A percentile compares a stretch with the other conserved stretches of the same genome.
phyloP scores from a whole-genome alignment of 2,329 filamentous ascomycete species.

The Cladophialophora immunda region DNA sequence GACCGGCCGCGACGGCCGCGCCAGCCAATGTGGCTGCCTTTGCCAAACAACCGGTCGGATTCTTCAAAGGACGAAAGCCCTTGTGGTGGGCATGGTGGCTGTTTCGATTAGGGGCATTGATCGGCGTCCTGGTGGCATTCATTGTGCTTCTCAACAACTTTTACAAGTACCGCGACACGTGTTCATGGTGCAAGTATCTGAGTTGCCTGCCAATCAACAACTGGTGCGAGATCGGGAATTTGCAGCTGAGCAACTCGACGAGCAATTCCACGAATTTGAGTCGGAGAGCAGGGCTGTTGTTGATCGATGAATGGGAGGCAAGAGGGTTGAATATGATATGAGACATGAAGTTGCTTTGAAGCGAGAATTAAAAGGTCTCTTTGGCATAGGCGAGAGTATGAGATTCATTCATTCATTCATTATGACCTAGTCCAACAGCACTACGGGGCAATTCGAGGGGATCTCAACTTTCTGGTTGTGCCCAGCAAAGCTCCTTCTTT shows the following conservation, averaged over 20 bases:
- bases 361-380: not conserved
- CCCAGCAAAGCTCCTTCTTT: not conserved
- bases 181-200: slow-evolving; percentile 93
- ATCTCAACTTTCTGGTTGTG: not conserved
- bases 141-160: slow-evolving; percentile 90
- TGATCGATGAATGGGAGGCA: not conserved
- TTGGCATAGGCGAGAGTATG: not conserved
- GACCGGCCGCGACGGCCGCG: slow-evolving; percentile 55
- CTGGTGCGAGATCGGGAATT: slow-evolving; percentile 53
- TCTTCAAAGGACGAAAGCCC: slow-evolving; percentile 91
- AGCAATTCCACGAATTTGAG: slow-evolving; percentile 20
- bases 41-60: slow-evolving; percentile 65
- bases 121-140: slow-evolving; percentile 84
- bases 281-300: not conserved
- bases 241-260: slow-evolving; percentile 41
- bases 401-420: not conserved
- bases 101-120: slow-evolving; percentile 77
- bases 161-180: slow-evolving; percentile 78
- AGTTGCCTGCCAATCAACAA: slow-evolving; percentile 74
- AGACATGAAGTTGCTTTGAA: not conserved
- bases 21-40: slow-evolving; percentile 60
- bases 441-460: not conserved
- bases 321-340: not conserved
- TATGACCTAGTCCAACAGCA: not conserved
- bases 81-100: slow-evolving; percentile 99